These are phyloP conservation scores for Pythium brachiatum DNA, from an alignment of 352 stramenopile genomes.

Conservation along the genomic window DNA sequence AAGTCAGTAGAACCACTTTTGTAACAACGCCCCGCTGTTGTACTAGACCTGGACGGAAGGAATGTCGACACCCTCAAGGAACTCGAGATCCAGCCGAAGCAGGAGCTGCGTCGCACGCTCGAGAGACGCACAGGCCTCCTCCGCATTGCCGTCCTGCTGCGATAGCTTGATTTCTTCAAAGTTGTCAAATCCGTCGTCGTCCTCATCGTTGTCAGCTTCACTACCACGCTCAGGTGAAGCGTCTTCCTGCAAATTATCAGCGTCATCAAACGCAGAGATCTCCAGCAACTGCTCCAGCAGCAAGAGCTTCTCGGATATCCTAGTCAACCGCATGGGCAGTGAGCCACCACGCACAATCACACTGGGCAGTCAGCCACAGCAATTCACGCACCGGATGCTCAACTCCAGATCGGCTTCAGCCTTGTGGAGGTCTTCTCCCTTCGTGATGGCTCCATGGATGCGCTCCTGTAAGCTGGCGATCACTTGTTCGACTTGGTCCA, in stretches of 20 bases:
- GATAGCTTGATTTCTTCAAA: conserved; percentile 54
- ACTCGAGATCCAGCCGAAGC: conserved; percentile 77
- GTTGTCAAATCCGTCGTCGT: conserved; percentile 71
- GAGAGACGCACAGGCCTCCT: conserved; percentile 66
- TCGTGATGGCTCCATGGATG: conserved; percentile 50
- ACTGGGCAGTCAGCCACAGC: not conserved
- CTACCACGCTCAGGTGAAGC: not conserved
- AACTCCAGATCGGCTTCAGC: conserved; percentile 50
- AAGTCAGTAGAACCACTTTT: not conserved
- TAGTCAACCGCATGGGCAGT: not conserved
- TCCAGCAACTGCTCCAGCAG: conserved; percentile 76
- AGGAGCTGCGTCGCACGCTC: conserved; percentile 73
- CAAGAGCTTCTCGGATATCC: conserved; percentile 74
- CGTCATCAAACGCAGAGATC: conserved; percentile 37
- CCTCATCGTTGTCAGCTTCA: conserved; percentile 29
- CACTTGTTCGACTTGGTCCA: conserved; percentile 62
- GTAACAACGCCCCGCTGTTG: not conserved
- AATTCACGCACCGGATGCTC: conserved; percentile 41
- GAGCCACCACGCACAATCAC: not conserved
- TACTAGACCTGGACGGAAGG: conserved; percentile 54
- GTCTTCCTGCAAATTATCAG: not conserved
- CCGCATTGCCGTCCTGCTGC: conserved; percentile 32
- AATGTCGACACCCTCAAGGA: conserved; percentile 67
- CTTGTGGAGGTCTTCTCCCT: conserved; percentile 41
- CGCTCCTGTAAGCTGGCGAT: conserved; percentile 58